phyloP scores from a whole-genome alignment of 345 rosid genomes.

The Laguncularia racemosa region DNA sequence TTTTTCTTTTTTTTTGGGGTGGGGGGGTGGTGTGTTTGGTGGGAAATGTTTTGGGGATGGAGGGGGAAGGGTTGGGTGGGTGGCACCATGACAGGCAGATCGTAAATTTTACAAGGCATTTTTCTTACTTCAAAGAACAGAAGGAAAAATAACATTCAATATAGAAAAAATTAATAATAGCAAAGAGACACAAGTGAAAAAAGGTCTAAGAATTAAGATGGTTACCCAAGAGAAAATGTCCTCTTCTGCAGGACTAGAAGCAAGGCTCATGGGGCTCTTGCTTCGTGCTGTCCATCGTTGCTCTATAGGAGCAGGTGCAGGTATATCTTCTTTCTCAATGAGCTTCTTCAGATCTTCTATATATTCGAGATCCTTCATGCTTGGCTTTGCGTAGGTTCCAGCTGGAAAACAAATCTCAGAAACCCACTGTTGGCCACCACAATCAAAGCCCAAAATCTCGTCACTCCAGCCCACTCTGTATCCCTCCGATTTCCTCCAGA shows the following conservation, averaged over 20 bases:
- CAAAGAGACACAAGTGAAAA: constrained; percentile 1
- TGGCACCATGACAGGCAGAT: no score
- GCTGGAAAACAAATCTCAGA: constrained; percentile 95
- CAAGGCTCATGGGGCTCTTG: constrained; percentile 83
- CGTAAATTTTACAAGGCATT: no score
- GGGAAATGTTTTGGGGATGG: no score
- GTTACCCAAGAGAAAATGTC: constrained; percentile 91
- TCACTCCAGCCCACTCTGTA: constrained; percentile 96
- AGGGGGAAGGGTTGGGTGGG: no score
- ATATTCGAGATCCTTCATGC: constrained; percentile 87
- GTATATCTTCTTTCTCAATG: constrained; percentile 68
- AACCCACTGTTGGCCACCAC: constrained; percentile 99
- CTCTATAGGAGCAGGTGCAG: constrained; percentile 91
- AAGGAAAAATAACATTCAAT: no score
- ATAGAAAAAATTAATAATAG: no score
- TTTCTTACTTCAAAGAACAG: no score
- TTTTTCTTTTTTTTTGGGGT: no score
- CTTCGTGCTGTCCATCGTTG: constrained; percentile 94
- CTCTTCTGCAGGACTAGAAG: constrained; percentile 64
- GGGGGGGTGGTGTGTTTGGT: no score
- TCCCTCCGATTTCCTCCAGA: constrained; percentile 95
- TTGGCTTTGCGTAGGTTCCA: constrained; percentile 79
- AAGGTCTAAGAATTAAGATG: background rate
- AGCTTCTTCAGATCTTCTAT: constrained; percentile 76
- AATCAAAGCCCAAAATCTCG: constrained; percentile 95